Evolutionary conservation across 306 rosid genomes (phyloP).

Genomic region (Ammopiptanthus mongolicus): DNA sequence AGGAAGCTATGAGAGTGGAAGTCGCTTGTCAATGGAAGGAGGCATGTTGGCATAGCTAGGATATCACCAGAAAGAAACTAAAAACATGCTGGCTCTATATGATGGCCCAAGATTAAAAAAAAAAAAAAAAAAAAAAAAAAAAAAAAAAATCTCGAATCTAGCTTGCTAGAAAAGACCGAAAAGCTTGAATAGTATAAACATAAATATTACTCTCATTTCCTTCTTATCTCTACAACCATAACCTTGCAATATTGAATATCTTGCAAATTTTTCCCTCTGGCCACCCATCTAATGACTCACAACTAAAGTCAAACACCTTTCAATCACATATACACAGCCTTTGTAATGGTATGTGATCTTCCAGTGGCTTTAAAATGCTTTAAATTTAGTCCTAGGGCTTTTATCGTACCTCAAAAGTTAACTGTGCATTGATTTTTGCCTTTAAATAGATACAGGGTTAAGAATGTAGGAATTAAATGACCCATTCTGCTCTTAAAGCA

Average conservation of each 20-base stretch:
- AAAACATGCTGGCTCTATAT: not conserved
- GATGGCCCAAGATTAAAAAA: not conserved
- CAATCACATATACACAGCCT: conserved; percentile 28
- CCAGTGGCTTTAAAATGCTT: not conserved
- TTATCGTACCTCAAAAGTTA: not conserved
- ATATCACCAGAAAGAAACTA: not conserved
- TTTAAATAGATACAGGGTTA: not conserved
- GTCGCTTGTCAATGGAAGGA: conserved; percentile 7
- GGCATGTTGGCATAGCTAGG: not conserved
- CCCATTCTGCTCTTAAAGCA: not conserved
- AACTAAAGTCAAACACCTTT: conserved; percentile 50
- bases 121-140: not conserved
- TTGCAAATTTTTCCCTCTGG: conserved; percentile 45
- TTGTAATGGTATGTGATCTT: not conserved
- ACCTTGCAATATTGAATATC: conserved; percentile 28
- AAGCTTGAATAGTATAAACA: not conserved
- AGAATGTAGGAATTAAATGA: not conserved
- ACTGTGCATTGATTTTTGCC: not conserved
- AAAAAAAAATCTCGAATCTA: not conserved
- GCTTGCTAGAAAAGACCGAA: not conserved
- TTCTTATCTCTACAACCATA: conserved; percentile 7
- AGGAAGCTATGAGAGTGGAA: not conserved
- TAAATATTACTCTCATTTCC: conserved; percentile 7
- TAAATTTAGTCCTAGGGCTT: not conserved
- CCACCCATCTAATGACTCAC: conserved; percentile 49